Evolutionary conservation across 2,329 filamentous ascomycete genomes (phyloP).

Genomic region (Botrytis squamosa): DNA sequence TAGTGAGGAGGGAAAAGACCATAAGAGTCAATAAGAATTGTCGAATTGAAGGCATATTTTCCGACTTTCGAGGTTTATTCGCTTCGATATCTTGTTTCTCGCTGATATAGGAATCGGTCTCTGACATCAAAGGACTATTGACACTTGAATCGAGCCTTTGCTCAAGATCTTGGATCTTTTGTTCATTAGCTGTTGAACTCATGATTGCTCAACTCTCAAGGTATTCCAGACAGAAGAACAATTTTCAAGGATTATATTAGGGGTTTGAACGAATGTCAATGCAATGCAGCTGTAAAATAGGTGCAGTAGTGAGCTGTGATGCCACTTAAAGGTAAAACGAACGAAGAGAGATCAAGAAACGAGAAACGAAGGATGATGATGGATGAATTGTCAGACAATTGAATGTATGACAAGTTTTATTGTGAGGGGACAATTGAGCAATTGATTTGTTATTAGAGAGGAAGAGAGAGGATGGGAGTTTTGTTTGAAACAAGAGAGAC

Average conservation of each 20-base stretch:
- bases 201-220: conserved; percentile 22
- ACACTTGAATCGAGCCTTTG: conserved; percentile 14
- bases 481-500: not conserved
- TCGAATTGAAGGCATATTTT: conserved; percentile 44
- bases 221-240: not conserved
- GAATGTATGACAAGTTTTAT: conserved; percentile 21
- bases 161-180: conserved; percentile 26
- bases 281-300: not conserved
- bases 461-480: not conserved
- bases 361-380: conserved; percentile 14
- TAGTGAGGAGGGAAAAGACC: conserved; percentile 37
- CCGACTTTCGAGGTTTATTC: conserved; percentile 18
- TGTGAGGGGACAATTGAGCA: not conserved
- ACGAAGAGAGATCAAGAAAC: not conserved
- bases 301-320: conserved; percentile 2
- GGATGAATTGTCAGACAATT: conserved; percentile 20
- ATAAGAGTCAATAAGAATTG: conserved; percentile 41
- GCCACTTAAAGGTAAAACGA: conserved; percentile 10
- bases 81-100: conserved; percentile 22
- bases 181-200: conserved; percentile 26
- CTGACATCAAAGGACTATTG: conserved; percentile 2
- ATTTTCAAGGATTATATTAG: conserved; percentile 4
- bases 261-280: conserved; percentile 11
- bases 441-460: not conserved
- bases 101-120: conserved; percentile 2